Conservation (phyloP, 1,139 yeast species). For the Sporopachydermia cereana region DNA sequence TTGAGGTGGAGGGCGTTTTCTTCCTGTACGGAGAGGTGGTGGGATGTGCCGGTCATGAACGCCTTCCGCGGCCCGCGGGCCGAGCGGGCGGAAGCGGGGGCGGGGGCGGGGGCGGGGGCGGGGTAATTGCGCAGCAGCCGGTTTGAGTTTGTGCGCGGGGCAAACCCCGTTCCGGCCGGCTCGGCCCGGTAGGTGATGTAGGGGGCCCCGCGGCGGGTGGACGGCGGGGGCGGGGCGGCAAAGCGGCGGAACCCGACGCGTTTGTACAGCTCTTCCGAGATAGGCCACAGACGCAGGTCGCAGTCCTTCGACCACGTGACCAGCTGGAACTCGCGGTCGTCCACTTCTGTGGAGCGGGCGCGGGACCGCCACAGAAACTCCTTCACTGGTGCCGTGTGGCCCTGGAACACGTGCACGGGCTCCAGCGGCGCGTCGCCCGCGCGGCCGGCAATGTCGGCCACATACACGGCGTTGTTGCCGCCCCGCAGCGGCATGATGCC, state of each 20-base stretch:
- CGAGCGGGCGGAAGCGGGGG: background rate
- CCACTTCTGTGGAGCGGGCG: slow-evolving; percentile 32
- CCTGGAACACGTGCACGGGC: slow-evolving; percentile 56
- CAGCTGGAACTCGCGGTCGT: slow-evolving; percentile 74
- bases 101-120: background rate
- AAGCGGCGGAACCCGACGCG: slow-evolving; percentile 42
- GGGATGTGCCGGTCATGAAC: slow-evolving; percentile 25
- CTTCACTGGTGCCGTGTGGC: slow-evolving; percentile 74
- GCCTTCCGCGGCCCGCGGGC: slow-evolving; percentile 10
- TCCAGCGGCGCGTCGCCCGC: slow-evolving; percentile 32
- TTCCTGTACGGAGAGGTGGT: slow-evolving; percentile 15
- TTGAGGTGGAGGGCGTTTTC: slow-evolving; percentile 55
- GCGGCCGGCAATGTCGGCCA: slow-evolving; percentile 37
- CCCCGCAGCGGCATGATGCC: slow-evolving; percentile 87
- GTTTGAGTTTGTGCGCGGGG: slow-evolving; percentile 10
- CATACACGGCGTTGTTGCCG: slow-evolving; percentile 63
- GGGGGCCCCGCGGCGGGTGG: slow-evolving; percentile 31
- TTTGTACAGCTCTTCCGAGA: slow-evolving; percentile 45
- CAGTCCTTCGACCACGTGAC: slow-evolving; percentile 93
- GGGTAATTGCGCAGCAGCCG: slow-evolving; percentile 14
- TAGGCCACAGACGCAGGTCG: slow-evolving; percentile 77
- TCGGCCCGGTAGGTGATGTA: slow-evolving; percentile 42
- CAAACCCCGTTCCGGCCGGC: slow-evolving; percentile 25
- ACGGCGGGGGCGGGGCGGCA: slow-evolving; percentile 25
- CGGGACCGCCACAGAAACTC: slow-evolving; percentile 83